phyloP scores from a whole-genome alignment of 2,329 filamentous ascomycete species.

The Calonectria montana region DNA sequence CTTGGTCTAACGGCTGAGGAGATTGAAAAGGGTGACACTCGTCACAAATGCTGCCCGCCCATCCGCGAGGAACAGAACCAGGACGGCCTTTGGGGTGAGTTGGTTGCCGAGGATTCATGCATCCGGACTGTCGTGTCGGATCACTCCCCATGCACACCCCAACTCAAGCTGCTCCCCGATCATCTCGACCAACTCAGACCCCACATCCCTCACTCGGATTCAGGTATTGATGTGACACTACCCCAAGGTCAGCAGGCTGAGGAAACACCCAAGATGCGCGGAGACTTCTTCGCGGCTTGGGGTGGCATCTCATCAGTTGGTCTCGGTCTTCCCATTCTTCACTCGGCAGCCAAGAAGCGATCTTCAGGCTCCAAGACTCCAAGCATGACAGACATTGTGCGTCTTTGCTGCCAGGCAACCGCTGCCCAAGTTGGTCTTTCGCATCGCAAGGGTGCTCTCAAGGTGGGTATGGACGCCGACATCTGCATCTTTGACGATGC shows the following conservation, averaged over 20 bases:
- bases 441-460: constrained; percentile 80
- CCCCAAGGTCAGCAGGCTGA: constrained; percentile 40
- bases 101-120: constrained; percentile 77
- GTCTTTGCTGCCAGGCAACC: constrained; percentile 88
- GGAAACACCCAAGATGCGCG: constrained; percentile 56
- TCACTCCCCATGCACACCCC: constrained; percentile 95
- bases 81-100: constrained; percentile 87
- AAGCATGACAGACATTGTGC: constrained; percentile 81
- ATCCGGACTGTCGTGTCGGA: constrained; percentile 94
- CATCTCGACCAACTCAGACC: constrained; percentile 60
- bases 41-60: constrained; percentile 95
- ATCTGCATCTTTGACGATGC: constrained; percentile 91
- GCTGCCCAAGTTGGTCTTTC: constrained; percentile 88
- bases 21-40: constrained; percentile 85
- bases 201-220: constrained; percentile 62
- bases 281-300: constrained; percentile 97
- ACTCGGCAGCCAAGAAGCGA: constrained; percentile 78
- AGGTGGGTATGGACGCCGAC: constrained; percentile 87
- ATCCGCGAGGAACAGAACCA: constrained; percentile 87
- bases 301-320: constrained; percentile 96
- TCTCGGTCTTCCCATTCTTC: constrained; percentile 89
- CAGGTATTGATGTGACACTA: constrained; percentile 61
- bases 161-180: constrained; percentile 87
- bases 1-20: constrained; percentile 85
- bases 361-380: constrained; percentile 59